Evolutionary conservation across 2,329 filamentous ascomycete genomes (phyloP).

Genomic region (Phyllosticta ampelicida): DNA sequence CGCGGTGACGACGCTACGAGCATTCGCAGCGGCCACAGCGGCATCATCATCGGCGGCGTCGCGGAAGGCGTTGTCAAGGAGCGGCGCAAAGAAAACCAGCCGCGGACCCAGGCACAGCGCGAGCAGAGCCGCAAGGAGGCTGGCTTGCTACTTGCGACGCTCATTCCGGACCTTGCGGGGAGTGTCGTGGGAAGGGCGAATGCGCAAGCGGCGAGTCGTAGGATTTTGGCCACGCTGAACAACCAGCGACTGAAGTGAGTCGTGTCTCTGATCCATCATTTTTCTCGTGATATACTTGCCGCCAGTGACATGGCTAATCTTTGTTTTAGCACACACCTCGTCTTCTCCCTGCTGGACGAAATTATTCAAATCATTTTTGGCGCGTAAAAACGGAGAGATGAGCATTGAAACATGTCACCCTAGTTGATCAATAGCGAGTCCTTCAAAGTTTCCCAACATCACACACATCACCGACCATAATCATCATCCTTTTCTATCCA

Average conservation of each 20-base stretch:
- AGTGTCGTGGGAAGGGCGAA: slow-evolving; percentile 90
- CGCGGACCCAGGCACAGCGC: slow-evolving; percentile 62
- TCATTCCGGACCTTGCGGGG: slow-evolving; percentile 82
- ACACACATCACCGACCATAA: not conserved
- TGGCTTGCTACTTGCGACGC: slow-evolving; percentile 74
- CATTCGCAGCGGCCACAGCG: not conserved
- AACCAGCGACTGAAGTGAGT: slow-evolving; percentile 81
- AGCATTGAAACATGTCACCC: not conserved
- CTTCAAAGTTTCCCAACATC: not conserved
- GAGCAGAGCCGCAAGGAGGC: slow-evolving; percentile 75
- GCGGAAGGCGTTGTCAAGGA: slow-evolving; percentile 12
- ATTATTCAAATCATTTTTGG: slow-evolving; percentile 35
- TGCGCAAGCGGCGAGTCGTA: slow-evolving; percentile 78
- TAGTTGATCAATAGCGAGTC: not conserved
- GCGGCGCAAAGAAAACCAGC: slow-evolving; percentile 12
- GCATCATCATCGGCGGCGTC: not conserved
- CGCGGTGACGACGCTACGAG: slow-evolving; percentile 12
- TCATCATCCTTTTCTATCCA: not conserved
- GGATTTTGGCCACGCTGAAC: slow-evolving; percentile 84
- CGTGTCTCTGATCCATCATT: too few relatives aligned
- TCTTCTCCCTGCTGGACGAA: slow-evolving; percentile 41
- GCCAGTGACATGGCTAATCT: too few relatives aligned
- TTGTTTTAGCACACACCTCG: slow-evolving; percentile 34
- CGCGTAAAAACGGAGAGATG: slow-evolving; percentile 2
- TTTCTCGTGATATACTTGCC: too few relatives aligned